These are phyloP conservation scores for Tritrichomonas musculus DNA, from an alignment of 208 protist species.

Conservation along the genomic window DNA sequence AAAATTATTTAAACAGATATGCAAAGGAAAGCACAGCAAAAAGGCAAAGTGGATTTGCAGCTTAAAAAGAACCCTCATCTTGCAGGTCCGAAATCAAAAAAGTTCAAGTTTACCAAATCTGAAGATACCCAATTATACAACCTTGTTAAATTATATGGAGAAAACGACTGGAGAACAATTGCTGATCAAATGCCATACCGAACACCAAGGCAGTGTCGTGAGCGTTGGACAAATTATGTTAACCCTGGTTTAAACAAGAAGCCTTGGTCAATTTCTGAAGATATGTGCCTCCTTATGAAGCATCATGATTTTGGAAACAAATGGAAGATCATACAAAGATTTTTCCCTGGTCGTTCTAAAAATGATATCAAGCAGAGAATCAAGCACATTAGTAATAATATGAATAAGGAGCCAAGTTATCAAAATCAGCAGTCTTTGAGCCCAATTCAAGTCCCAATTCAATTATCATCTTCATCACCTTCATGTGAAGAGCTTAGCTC, in stretches of 20 bases:
- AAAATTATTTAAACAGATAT: too few relatives aligned
- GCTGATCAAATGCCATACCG: neutral
- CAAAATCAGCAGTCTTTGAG: too few relatives aligned
- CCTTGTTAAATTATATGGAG: neutral
- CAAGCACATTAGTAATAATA: too few relatives aligned
- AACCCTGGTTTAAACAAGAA: neutral
- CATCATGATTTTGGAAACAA: neutral
- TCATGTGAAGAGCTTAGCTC: too few relatives aligned
- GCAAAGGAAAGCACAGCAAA: too few relatives aligned
- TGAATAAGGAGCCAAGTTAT: too few relatives aligned
- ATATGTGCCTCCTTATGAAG: neutral
- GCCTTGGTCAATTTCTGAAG: neutral
- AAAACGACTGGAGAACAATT: neutral
- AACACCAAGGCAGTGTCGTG: neutral
- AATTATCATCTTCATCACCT: too few relatives aligned
- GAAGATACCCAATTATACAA: neutral
- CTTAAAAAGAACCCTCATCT: too few relatives aligned
- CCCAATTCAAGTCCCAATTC: too few relatives aligned
- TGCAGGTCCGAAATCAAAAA: neutral
- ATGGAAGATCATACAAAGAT: neutral
- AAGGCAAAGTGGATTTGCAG: too few relatives aligned
- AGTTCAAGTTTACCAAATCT: neutral
- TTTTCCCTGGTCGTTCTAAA: neutral
- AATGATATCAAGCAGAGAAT: slow-evolving; percentile 7
- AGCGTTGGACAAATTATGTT: neutral